Percentiles rank a stretch among this genome's conserved stretches.
phyloP scores from a whole-genome alignment of 1,284 basidiomycete genomes.

The Singerocomus inundabilis region DNA sequence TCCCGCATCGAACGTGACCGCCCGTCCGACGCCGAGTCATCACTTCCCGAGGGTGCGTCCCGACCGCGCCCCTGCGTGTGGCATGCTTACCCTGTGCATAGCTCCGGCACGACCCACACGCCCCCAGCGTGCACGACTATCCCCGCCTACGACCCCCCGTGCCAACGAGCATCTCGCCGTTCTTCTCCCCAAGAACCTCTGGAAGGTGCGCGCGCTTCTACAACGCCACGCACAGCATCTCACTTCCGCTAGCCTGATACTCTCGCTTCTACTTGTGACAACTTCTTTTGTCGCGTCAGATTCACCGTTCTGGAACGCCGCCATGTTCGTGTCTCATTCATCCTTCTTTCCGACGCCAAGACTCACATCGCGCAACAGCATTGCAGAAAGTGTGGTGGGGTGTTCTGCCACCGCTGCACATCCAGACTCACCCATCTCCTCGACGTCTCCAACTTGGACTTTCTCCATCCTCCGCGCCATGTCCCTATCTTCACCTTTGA shows the following conservation, averaged over 20 bases:
- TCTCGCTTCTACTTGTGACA: constrained; percentile 62
- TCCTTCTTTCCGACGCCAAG: constrained; percentile 11
- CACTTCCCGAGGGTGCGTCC: constrained; percentile 20
- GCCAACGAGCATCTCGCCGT: constrained; percentile 76
- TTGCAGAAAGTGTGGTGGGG: constrained; percentile 76
- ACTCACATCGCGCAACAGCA: constrained; percentile 45
- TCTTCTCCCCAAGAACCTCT: constrained; percentile 60
- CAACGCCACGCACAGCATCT: neutral
- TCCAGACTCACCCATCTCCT: constrained; percentile 56
- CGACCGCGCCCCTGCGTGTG: neutral
- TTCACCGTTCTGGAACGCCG: constrained; percentile 70
- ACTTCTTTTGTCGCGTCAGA: constrained; percentile 58
- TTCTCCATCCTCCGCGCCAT: constrained; percentile 65
- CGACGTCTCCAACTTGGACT: constrained; percentile 64
- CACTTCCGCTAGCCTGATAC: constrained; percentile 53
- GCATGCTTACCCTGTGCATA: constrained; percentile 4
- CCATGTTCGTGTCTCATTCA: constrained; percentile 49
- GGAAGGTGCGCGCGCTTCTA: constrained; percentile 56
- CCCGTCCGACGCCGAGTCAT: constrained; percentile 18
- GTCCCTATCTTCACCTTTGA: constrained; percentile 55
- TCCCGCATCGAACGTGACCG: constrained; percentile 1
- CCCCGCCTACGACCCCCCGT: constrained; percentile 27
- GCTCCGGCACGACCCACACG: constrained; percentile 24
- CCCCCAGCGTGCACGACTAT: constrained; percentile 15
- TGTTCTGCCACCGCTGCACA: constrained; percentile 66